Base-by-base conservation (phyloP, 495 filamentous ascomycete genomes). In the Darksidea phi region DNA sequence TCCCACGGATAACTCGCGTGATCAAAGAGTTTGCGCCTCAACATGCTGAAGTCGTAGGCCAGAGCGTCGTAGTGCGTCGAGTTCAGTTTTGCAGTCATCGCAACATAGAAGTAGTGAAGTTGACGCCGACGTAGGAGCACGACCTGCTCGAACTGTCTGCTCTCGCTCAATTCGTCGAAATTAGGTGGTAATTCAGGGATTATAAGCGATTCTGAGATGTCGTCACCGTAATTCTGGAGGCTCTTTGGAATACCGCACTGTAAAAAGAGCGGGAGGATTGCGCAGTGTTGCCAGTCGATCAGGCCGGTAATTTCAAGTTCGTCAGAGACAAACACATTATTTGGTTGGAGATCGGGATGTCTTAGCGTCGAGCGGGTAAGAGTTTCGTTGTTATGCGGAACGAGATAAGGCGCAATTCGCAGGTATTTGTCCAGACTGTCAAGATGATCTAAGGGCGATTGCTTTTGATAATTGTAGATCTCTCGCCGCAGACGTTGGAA, bases 261-360 rank as follows among this genome's bases (percentile, higher is more conserved):
- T 6, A 46, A 20, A 13, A 61, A 61, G 13, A 61, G 58, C 1
- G 48, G 58, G 15, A 61, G 23, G 15, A 36, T 24, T 2, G 38
- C n/a, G 47, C 58, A 54, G 48, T 61, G 48, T 45, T 61, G 58
- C 58, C 48, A 61, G 38, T 61, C 58, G 17, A 66, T 66, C n/a
- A 66, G 23, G 17, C 57, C 45, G 20, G 56, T 54, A 32, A 66
- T 66, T 15, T 57, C 41, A 23, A 50, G 46, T 11, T 46, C 37
- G 28, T 61, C 52, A 24, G 57, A 61, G 5, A 66, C 57, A 46
- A 61, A 61, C 17, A 66, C 32, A 25, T 61, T 66, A 10, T 60
- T 36, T 0, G 58, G 58, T 10, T 46, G 48, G 24, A 53, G 58
- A 20, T 61, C 58, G 20, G 48, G 48, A 61, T 54, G 58, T 20